Percentiles rank a stretch among this genome's conserved stretches.
Evolutionary conservation across 1,284 basidiomycete genomes (phyloP).

Genomic region (Sanghuangporus sanghuang): DNA sequence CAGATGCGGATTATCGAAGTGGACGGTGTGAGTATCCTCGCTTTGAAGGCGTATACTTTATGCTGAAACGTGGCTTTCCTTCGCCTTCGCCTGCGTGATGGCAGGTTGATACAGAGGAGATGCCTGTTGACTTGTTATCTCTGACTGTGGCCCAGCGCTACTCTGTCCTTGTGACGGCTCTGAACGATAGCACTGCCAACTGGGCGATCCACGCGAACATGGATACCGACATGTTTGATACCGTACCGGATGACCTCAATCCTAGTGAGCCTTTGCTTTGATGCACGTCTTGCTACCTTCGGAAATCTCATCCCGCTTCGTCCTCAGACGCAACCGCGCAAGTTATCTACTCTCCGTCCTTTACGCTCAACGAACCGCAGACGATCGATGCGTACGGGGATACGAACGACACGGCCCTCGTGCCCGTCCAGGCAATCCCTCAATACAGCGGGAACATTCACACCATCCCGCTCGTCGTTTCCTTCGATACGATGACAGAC

Average conservation of each 20-base stretch:
- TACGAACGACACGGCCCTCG: slow-evolving; percentile 57
- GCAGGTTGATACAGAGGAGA: slow-evolving; percentile 74
- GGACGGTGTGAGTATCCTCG: slow-evolving; percentile 61
- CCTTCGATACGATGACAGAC: slow-evolving; percentile 71
- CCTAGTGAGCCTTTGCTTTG: slow-evolving; percentile 51
- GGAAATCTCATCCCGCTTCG: not conserved
- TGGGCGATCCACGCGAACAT: slow-evolving; percentile 91
- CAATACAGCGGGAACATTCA: slow-evolving; percentile 40
- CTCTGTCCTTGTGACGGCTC: slow-evolving; percentile 85
- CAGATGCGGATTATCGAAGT: slow-evolving; percentile 87
- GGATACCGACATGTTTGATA: slow-evolving; percentile 85
- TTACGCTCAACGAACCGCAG: slow-evolving; percentile 39
- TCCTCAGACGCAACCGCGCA: slow-evolving; percentile 69
- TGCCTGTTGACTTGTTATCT: slow-evolving; percentile 62
- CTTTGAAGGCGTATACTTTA: not conserved
- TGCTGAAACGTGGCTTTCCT: not conserved
- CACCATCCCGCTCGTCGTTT: slow-evolving; percentile 50
- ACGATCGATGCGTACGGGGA: slow-evolving; percentile 46
- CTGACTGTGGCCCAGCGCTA: slow-evolving; percentile 91
- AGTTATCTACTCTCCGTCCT: slow-evolving; percentile 56
- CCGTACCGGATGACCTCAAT: slow-evolving; percentile 62
- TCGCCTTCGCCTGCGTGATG: no score
- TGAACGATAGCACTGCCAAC: slow-evolving; percentile 79
- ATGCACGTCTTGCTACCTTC: not conserved
- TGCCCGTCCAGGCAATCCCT: slow-evolving; percentile 45